Base-by-base conservation (phyloP, 2,329 filamentous ascomycete genomes). In the Epichloe sylvatica region DNA sequence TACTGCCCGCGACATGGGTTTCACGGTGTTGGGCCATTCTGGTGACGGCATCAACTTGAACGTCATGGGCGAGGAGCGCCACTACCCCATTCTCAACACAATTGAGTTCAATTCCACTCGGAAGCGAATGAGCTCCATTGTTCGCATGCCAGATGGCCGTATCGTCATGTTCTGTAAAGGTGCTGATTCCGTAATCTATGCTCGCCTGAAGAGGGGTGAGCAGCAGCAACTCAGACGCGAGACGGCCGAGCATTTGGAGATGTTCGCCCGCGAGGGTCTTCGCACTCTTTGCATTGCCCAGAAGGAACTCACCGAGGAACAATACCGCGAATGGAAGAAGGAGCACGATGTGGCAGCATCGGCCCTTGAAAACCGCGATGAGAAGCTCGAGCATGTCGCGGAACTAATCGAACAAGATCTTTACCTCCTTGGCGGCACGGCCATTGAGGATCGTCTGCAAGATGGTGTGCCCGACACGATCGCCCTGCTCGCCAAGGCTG, bases 401-500 rank as follows among this genome's bases (percentile, higher is more conserved):
- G 91, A 95, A 63, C 74, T 81, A 52, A 96, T 98, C 54, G 92
- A 98, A 67, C 86, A 88, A 54, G 84, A 97, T 15, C 75, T 98
- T 6, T 86, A 78, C 51, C 77, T 98, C 6, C 70, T 98, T 21
- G 92, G 92, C 53, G 92, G 92, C 43, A 98, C 92, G 17, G 92
- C 92, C 40, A 98, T 98, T 57, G 92, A 98, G 67, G 92, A 98
- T 73, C 82, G 90, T 58, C 75, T 98, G 30, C 92, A 98, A 68
- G 92, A 98, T 58, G 92, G 91, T 52, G 92, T 98, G 3, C 92
- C 92, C 6, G 92, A 97, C 62, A 91, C 92, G 0, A 98, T 98
- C 59, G 86, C 84, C 46, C 71, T 98, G 42, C 80, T 98, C 47
- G 91, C 84, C 33, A 81, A 89, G 60, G 92, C 92, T 49, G 94